Conservation (phyloP, 2,329 filamentous ascomycete genomes). For the Tolypocladium ovalisporum region DNA sequence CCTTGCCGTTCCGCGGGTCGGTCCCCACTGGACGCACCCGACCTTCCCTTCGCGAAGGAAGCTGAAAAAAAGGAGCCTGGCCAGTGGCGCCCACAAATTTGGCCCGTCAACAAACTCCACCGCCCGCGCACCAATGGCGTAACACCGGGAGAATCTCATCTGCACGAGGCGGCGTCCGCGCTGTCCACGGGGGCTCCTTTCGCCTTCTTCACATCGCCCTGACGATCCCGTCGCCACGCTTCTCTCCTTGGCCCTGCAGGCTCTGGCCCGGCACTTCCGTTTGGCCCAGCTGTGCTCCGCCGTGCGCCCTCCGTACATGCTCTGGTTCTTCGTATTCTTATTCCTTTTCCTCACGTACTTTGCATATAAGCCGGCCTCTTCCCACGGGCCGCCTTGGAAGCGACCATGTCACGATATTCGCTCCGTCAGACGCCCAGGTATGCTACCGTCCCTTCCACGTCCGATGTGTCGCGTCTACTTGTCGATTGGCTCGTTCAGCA, state of each 20-base stretch:
- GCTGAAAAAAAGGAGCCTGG: not conserved
- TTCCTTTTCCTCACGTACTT: not conserved
- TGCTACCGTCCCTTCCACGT: not conserved
- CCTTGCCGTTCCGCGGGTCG: not conserved
- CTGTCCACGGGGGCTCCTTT: not conserved
- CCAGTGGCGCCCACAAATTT: not conserved
- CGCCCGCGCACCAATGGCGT: conserved; percentile 6
- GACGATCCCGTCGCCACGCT: not conserved
- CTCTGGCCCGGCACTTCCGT: not conserved
- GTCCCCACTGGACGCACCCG: too few species aligned
- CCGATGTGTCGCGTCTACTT: not conserved
- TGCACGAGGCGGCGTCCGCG: not conserved
- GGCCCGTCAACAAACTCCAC: conserved; percentile 1
- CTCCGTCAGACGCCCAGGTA: conserved; percentile 19
- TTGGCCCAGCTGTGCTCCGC: not conserved
- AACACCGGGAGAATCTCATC: conserved; percentile 2
- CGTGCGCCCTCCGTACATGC: not conserved
- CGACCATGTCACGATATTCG: conserved; percentile 17
- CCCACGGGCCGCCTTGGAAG: not conserved
- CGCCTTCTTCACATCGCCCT: not conserved
- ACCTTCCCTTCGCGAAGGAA: too few species aligned
- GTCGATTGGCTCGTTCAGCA: not conserved
- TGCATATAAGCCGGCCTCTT: not conserved
- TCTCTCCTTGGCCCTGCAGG: not conserved
- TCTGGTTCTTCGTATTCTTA: not conserved